Evolutionary conservation across 495 filamentous ascomycete species (phyloP), one percentile per base, ranked within the genome.

Genomic region (Thozetella sp.): DNA sequence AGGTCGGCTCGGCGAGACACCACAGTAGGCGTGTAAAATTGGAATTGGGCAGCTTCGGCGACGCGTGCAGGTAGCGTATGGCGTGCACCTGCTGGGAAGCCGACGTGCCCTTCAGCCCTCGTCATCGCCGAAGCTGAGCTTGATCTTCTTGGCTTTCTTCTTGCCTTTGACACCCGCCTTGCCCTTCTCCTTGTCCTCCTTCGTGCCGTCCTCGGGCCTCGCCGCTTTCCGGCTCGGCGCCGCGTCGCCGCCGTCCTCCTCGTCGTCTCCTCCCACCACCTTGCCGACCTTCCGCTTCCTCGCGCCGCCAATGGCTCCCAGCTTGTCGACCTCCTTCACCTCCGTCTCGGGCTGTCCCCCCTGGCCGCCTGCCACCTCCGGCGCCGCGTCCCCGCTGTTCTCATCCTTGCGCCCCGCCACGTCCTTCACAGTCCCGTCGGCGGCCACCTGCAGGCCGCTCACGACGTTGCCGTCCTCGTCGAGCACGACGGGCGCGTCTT

Each of bases 71-170:
- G n/a, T n/a, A n/a, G n/a, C n/a, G n/a, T n/a, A n/a, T n/a, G n/a
- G n/a, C n/a, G n/a, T n/a, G n/a, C n/a, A n/a, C n/a, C n/a, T n/a
- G n/a, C n/a, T n/a, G n/a, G n/a, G n/a, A n/a, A n/a, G n/a, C n/a
- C n/a, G n/a, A n/a, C n/a, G n/a, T n/a, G n/a, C n/a, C 10, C 2
- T 51, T 67, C 64, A 72, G 24, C 68, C 80, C 52, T 81, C 78
- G 25, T 81, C 80, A 55, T 84, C 83, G 2, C 75, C 78, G 68
- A 86, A 86, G 66, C 83, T 84, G 48, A 86, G 72, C 73, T 84
- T 84, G 57, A 86, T 78, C 71, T 85, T 85, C 74, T 86, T 84
- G 0, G 76, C 75, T 63, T 81, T 80, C 60, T 80, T 82, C 62
- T 78, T 79, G 23, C 56, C 50, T 37, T 69, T 65, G 20, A 50